Evolutionary conservation across 1,284 basidiomycete species (phyloP).

Genomic region (Pseudozyma thailandica): DNA sequence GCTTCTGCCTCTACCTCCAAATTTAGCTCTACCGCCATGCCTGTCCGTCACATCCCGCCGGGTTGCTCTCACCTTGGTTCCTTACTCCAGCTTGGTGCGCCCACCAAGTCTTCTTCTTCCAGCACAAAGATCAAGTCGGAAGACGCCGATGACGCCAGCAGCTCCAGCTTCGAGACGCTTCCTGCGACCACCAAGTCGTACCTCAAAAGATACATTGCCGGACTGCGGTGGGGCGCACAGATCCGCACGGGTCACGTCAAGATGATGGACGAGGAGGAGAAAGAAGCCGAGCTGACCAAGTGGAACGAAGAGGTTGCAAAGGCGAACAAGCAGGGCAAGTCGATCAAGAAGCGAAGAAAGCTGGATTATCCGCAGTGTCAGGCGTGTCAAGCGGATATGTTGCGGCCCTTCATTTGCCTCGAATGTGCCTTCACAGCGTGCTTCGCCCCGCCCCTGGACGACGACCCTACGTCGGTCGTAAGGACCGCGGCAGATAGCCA

Average conservation of each 20-base stretch:
- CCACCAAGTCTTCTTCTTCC: slow-evolving; percentile 1
- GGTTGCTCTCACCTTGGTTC: slow-evolving; percentile 37
- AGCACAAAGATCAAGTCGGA: slow-evolving; percentile 45
- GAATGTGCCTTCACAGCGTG: slow-evolving; percentile 60
- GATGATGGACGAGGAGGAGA: slow-evolving; percentile 46
- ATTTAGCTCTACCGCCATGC: neutral
- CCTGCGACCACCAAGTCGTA: slow-evolving; percentile 16
- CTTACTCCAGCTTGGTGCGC: slow-evolving; percentile 20
- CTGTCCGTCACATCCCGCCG: slow-evolving; percentile 30
- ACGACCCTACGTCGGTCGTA: slow-evolving; percentile 19
- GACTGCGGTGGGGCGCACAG: slow-evolving; percentile 55
- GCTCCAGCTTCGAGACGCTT: slow-evolving; percentile 28
- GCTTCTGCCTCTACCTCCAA: slow-evolving; percentile 3
- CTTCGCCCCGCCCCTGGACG: slow-evolving; percentile 44
- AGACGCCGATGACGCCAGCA: slow-evolving; percentile 16
- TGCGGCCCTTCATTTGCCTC: slow-evolving; percentile 64
- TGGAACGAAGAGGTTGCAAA: slow-evolving; percentile 14
- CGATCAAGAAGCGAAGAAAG: slow-evolving; percentile 18
- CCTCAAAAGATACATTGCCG: slow-evolving; percentile 54
- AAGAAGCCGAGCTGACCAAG: slow-evolving; percentile 24
- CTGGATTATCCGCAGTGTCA: slow-evolving; percentile 63
- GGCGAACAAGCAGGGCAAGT: slow-evolving; percentile 36
- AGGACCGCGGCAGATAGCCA: slow-evolving; percentile 31
- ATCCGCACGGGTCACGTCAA: slow-evolving; percentile 53
- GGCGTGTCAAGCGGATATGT: slow-evolving; percentile 52